Evolutionary conservation across 768 basidiomycete genomes (phyloP), one percentile per base, ranked within the genome.

Genomic region (Trametes cingulata): DNA sequence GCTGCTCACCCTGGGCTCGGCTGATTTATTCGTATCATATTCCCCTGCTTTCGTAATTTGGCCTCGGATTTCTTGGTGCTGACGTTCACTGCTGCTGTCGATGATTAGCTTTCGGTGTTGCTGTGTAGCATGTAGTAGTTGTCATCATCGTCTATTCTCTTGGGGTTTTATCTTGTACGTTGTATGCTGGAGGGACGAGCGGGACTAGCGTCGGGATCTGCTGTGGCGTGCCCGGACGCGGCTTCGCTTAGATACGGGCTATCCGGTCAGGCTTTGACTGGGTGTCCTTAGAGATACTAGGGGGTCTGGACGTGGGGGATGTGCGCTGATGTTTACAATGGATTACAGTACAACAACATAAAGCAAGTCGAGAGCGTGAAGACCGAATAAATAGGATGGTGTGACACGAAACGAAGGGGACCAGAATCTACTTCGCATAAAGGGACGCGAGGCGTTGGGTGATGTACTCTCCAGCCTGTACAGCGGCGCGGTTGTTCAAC

Each of bases 11-110:
- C 35, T n/a, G 4, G 46, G 47, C 22, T 41, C 37, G 29, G 56
- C 43, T 59, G 58, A 59, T 25, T 60, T 60, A 60, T 60, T 60
- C 48, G 58, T 60, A 60, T 60, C 52, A 53, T 60, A 60, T 60
- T 47, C 35, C 29, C 29, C 29, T 33, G 29, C 10, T 33, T 33
- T 33, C 4, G 29, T 33, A 33, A 4, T 33, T 33, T 33, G 29
- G 29, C n/a, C 6, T 33, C 29, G 29, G 29, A 33, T 33, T 33
- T 33, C 29, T 10, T 33, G 39, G 15, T 13, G 19, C 39, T 43
- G 8, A 3, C 9, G 22, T 19, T 10, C n/a, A 8, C 17, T 8
- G n/a, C 42, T 43, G 42, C 6, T 6, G n/a, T n/a, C 2, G n/a
- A 15, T 43, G 4, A 4, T 33, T 33, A 5, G 29, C 29, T 33